phyloP scores from a whole-genome alignment of 2,329 filamentous ascomycete species.

The Alternaria metachromatica region DNA sequence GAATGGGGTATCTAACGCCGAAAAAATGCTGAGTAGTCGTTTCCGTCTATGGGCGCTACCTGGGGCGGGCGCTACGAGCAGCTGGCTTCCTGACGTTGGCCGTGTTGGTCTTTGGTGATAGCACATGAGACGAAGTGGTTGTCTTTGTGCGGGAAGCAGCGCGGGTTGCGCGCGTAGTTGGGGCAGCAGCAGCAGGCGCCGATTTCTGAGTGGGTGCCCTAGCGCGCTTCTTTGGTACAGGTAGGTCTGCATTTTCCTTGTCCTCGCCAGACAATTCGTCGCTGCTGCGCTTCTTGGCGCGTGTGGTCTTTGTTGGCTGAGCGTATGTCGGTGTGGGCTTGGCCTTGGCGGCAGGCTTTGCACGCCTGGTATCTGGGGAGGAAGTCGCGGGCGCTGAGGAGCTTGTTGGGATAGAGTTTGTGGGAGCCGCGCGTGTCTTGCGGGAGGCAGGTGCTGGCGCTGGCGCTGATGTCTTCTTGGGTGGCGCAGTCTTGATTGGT shows the following conservation, averaged over 20 bases:
- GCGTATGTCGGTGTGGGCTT: conserved; percentile 15
- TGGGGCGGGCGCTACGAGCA: conserved; percentile 24
- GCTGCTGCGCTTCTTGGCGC: conserved; percentile 35
- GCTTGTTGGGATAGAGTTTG: conserved; percentile 7
- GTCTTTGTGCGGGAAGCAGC: conserved; percentile 32
- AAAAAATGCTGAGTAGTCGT: conserved; percentile 14
- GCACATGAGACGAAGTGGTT: conserved; percentile 15
- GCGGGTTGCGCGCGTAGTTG: conserved; percentile 26
- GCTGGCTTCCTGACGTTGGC: conserved; percentile 24
- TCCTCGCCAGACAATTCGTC: conserved; percentile 35
- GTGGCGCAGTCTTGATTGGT: conserved; percentile 14
- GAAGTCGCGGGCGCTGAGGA: conserved; percentile 7
- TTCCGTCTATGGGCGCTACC: conserved; percentile 26
- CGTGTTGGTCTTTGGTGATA: conserved; percentile 35
- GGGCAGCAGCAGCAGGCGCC: conserved; percentile 9
- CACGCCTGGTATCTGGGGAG: conserved; percentile 9
- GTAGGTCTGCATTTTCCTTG: conserved; percentile 39
- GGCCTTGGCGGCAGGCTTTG: conserved; percentile 11
- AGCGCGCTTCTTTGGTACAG: conserved; percentile 29
- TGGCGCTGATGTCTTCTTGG: conserved; percentile 15
- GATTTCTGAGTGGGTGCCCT: conserved; percentile 18
- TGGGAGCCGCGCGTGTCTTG: conserved; percentile 16
- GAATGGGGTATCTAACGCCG: conserved; percentile 21
- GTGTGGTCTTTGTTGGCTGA: conserved; percentile 15
- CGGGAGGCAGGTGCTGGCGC: conserved; percentile 10